These are phyloP conservation scores for Quercus dentata DNA, from an alignment of 306 rosid species.

Conservation along the genomic window DNA sequence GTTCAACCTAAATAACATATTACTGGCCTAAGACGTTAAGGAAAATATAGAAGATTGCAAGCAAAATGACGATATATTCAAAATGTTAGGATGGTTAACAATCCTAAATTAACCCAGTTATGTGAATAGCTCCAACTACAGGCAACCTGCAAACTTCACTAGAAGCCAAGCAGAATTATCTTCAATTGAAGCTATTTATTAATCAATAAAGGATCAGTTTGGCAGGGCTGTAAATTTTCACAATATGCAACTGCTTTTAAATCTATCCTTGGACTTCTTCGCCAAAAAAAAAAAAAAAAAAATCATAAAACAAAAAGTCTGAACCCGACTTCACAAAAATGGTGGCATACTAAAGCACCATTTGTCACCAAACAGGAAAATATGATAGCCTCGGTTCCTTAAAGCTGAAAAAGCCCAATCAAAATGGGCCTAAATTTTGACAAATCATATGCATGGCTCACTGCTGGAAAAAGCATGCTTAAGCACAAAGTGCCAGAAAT, in stretches of 20 bases:
- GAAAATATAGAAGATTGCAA: neutral
- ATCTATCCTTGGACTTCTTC: neutral
- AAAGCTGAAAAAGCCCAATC: neutral
- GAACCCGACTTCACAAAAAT: neutral
- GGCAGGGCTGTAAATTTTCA: neutral
- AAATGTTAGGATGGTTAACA: neutral
- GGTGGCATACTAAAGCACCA: neutral
- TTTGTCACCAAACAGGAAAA: neutral
- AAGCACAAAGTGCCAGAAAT: too few species aligned
- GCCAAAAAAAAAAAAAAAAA: neutral
- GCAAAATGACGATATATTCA: neutral
- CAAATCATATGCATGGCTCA: neutral
- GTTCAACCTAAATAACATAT: neutral
- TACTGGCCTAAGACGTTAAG: neutral
- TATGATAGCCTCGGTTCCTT: neutral
- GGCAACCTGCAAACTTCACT: neutral
- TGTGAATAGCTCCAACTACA: neutral
- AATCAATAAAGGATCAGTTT: neutral
- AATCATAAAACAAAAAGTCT: neutral
- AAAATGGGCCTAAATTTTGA: neutral
- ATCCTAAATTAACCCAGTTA: neutral
- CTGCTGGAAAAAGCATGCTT: too few species aligned
- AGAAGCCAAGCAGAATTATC: neutral
- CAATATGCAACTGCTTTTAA: neutral
- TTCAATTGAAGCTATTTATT: neutral